Evolutionary conservation across 73 alveolate genomes (phyloP), one percentile per base, ranked within the genome.

Genomic region (Paramecium primaurelia): DNA sequence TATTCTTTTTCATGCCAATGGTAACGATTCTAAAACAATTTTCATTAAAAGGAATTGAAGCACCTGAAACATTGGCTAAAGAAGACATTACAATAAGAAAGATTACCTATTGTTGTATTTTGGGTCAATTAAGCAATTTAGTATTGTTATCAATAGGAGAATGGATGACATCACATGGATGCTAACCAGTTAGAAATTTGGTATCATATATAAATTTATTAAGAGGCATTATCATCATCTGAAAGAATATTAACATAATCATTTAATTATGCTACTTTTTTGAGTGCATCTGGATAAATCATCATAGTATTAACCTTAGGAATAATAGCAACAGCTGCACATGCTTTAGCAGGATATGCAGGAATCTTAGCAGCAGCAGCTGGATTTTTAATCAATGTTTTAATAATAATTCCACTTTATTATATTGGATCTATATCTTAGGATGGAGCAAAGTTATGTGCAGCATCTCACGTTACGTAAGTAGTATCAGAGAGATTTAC

Each of bases 151-250:
- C 75, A 3, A 30, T 80, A 20, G 91, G 45, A 47, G 91, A 80
- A 80, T 80, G 91, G 91, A 18, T 80, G 73, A 80, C 91, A 1
- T 42, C 75, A 8, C 91, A 44, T 80, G 91, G 91, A 22, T 80
- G 91, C 30, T 18, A 44, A 22, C 91, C 91, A 44, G 91, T 80
- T 44, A 80, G 91, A 80, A 80, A 80, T 80, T 37, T 80, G 91
- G 87, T 73, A 73, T 16, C 7, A 37, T 37, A n/a, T 37, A 5
- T 68, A 36, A 28, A 73, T 37, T 36, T 14, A 73, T 14, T 37
- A 34, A 34, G 54, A 73, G 87, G 91, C 91, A 44, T 45, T 44
- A 80, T 38, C 91, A 42, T 30, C 64, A 22, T 80, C 75, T 4
- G 91, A 80, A 1, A 80, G 91, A 45, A 42, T 80, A 22, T 34